Conservation (phyloP, 805 yeast species). For the Lipomyces anomalus region DNA sequence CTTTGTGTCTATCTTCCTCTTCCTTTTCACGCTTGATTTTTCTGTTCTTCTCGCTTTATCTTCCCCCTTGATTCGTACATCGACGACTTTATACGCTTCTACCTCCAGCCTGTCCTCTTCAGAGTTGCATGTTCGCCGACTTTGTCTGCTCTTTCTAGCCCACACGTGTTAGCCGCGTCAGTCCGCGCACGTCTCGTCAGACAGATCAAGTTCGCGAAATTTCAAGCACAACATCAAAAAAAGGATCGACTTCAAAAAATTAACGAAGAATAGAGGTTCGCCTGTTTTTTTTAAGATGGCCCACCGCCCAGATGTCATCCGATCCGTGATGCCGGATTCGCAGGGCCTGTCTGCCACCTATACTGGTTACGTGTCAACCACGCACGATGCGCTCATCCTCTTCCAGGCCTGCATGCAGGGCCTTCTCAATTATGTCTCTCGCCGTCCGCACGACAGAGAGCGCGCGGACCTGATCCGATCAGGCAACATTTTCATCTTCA, state of each 20-base stretch:
- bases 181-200: too few relatives aligned
- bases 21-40: neutral
- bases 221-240: neutral
- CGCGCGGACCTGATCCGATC: slow-evolving; percentile 58
- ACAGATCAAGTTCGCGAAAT: neutral
- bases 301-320: neutral
- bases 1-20: neutral
- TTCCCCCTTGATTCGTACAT: neutral
- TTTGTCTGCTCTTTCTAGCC: too few relatives aligned
- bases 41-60: neutral
- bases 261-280: neutral
- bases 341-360: slow-evolving; percentile 44
- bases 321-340: slow-evolving; percentile 1
- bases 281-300: too few relatives aligned
- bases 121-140: too few relatives aligned
- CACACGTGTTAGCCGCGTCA: too few relatives aligned
- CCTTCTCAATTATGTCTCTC: slow-evolving; percentile 53
- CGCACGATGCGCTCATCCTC: slow-evolving; percentile 74
- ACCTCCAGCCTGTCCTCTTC: too few relatives aligned
- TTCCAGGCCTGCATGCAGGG: slow-evolving; percentile 73
- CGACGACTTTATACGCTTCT: neutral
- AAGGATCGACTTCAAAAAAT: neutral
- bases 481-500: slow-evolving; percentile 79
- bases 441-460: slow-evolving; percentile 81
- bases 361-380: slow-evolving; percentile 70